A percentile compares a stretch with the other conserved stretches of the same genome.
Conservation (phyloP, 495 filamentous ascomycete genomes). For the Cetradonia linearis region DNA sequence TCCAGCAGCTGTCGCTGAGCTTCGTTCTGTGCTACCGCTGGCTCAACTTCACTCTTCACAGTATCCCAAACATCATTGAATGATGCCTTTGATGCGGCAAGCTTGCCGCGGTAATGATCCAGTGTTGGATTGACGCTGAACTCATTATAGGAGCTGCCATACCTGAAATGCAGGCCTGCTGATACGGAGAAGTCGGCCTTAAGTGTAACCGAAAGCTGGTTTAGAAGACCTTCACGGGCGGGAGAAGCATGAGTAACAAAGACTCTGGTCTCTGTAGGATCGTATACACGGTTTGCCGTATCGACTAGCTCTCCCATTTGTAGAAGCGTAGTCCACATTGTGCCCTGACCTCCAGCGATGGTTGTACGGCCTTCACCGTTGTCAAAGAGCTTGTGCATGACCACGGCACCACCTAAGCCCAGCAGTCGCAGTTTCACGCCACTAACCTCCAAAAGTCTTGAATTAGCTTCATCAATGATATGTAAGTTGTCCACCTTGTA, state of each 20-base stretch:
- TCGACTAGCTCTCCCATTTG: constrained; percentile 99
- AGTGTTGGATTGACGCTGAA: constrained; percentile 98
- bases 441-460: constrained; percentile 83
- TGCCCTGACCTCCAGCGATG: constrained; percentile 95
- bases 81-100: constrained; percentile 96
- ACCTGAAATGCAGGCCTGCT: constrained; percentile 95
- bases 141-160: constrained; percentile 98
- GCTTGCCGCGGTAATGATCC: constrained; percentile 97
- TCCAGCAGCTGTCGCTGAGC: constrained; percentile 82
- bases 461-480: constrained; percentile 97
- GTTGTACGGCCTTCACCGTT: constrained; percentile 97
- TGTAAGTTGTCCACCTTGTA: constrained; percentile 97
- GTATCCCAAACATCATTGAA: constrained; percentile 99
- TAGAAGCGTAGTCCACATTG: constrained; percentile 98
- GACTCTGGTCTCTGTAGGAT: constrained; percentile 94
- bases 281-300: constrained; percentile 95
- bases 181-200: constrained; percentile 99
- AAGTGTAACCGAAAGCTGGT: constrained; percentile 93
- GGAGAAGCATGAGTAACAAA: constrained; percentile 98
- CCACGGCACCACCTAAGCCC: constrained; percentile 89
- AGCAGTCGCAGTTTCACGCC: constrained; percentile 93
- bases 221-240: constrained; percentile 90
- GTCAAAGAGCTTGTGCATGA: constrained; percentile 99
- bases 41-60: constrained; percentile 87
- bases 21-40: constrained; percentile 84